Evolutionary conservation across 371 early-diverging fungal species (phyloP).

Genomic region (Mucor sp.): DNA sequence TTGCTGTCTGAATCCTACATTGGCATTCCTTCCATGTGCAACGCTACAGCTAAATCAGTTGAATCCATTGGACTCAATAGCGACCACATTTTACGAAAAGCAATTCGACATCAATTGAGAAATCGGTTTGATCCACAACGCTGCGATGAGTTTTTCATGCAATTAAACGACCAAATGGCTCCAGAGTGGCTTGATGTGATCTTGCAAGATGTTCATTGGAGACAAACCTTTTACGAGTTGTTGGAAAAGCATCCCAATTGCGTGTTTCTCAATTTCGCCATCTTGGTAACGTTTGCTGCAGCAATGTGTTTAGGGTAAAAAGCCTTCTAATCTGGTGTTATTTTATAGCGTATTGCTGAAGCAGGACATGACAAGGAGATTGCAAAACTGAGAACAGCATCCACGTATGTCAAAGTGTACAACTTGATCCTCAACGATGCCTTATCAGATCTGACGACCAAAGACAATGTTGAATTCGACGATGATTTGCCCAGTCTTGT

Average conservation of each 20-base stretch:
- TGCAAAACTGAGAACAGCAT: conserved; percentile 61
- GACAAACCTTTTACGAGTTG: conserved; percentile 65
- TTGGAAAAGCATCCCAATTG: conserved; percentile 63
- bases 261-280: conserved; percentile 58
- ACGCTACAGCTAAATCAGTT: conserved; percentile 51
- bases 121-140: conserved; percentile 60
- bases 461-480: conserved; percentile 59
- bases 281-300: conserved; percentile 46
- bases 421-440: conserved; percentile 61
- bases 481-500: conserved; percentile 49
- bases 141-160: conserved; percentile 56
- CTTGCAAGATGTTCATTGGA: conserved; percentile 61
- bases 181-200: conserved; percentile 57
- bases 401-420: conserved; percentile 65
- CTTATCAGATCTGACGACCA: conserved; percentile 50
- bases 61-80: conserved; percentile 49
- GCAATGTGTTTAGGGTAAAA: neutral
- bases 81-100: conserved; percentile 49
- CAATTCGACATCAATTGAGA: conserved; percentile 56
- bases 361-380: conserved; percentile 67
- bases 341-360: conserved; percentile 59
- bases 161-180: conserved; percentile 10
- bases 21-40: conserved; percentile 70
- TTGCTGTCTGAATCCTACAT: conserved; percentile 64
- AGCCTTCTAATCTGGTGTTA: neutral